Evolutionary conservation across 495 filamentous ascomycete species (phyloP).

Genomic region (Staphylotrichum tortipilum): DNA sequence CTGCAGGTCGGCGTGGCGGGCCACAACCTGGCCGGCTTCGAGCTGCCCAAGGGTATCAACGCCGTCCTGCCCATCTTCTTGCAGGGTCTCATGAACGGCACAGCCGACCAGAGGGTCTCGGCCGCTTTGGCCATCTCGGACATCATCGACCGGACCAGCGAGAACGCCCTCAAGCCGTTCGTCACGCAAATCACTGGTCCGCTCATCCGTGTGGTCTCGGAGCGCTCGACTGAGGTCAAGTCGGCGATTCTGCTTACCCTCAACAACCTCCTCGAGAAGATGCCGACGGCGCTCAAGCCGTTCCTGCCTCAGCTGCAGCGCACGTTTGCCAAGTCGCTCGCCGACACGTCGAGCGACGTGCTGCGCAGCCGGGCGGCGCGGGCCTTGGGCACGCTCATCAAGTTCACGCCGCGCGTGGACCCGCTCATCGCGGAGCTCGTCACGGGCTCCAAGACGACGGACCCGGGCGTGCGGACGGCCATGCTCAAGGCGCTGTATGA

Average conservation of each 20-base stretch:
- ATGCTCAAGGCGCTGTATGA: conserved; percentile 98
- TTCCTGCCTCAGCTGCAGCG: conserved; percentile 95
- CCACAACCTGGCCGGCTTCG: conserved; percentile 77
- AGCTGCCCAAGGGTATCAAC: conserved; percentile 93
- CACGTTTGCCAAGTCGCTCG: conserved; percentile 91
- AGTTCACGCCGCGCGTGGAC: conserved; percentile 90
- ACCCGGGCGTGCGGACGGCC: conserved; percentile 82
- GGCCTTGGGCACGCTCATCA: conserved; percentile 91
- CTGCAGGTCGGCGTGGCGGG: conserved; percentile 83
- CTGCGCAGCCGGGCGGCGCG: conserved; percentile 86
- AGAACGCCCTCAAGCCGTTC: conserved; percentile 78
- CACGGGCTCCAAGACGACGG: conserved; percentile 81
- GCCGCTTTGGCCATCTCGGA: conserved; percentile 91
- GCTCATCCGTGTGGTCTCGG: conserved; percentile 92
- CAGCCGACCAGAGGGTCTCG: conserved; percentile 80
- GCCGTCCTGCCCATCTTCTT: conserved; percentile 94
- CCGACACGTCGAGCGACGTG: conserved; percentile 84
- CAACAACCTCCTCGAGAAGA: conserved; percentile 94
- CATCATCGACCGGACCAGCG: conserved; percentile 81
- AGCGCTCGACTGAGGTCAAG: conserved; percentile 90
- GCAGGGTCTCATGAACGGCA: conserved; percentile 94
- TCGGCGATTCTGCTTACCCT: conserved; percentile 88
- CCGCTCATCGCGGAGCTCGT: conserved; percentile 80
- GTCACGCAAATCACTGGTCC: conserved; percentile 97
- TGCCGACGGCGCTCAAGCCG: conserved; percentile 88